Evolutionary conservation across 345 rosid species (phyloP), one percentile per base, ranked within the genome.

Genomic region (Corchorus capsularis): DNA sequence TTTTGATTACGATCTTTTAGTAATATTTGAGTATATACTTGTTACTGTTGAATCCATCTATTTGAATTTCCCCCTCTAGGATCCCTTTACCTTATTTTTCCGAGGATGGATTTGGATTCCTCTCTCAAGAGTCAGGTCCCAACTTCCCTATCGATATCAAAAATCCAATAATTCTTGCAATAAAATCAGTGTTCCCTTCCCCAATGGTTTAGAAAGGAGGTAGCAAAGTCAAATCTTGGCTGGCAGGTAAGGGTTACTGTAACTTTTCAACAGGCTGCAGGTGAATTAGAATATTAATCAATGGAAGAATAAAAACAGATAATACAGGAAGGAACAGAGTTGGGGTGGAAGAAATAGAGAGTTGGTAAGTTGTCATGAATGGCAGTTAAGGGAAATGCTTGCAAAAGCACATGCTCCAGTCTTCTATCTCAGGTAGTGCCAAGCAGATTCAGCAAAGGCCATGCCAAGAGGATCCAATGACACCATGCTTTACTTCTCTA

Each of bases 381-480:
- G 34, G 81, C 73, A 79, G 78, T 77, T 74, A 13, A n/a, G n/a
- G n/a, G 46, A 69, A 80, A 60, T 73, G 62, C 35, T 39, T 76
- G 64, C 37, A 63, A 34, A 17, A 8, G 55, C 84, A 74, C 71
- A 78, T 70, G 81, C 67, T 56, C 61, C 74, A 20, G 8, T 68
- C 72, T 60, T 69, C 46, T 55, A 34, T 46, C 57, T 13, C 17
- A 35, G 70, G 71, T 13, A 62, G 66, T 19, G 56, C 60, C 76
- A 68, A 69, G 50, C 67, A 61, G 45, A 69, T 69, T 49, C 14
- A 75, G 35, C 53, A 63, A n/a, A 65, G 10, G 45, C 15, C 17
- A 69, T 69, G 46, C 73, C 47, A n/a, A 35, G 73, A 35, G 73
- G 61, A 70, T 70, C 62, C 62, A 70, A 70, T 53, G 47, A 70